Evolutionary conservation across 2,329 filamentous ascomycete species (phyloP), one percentile per base, ranked within the genome.

Genomic region (Colletotrichum siamense): DNA sequence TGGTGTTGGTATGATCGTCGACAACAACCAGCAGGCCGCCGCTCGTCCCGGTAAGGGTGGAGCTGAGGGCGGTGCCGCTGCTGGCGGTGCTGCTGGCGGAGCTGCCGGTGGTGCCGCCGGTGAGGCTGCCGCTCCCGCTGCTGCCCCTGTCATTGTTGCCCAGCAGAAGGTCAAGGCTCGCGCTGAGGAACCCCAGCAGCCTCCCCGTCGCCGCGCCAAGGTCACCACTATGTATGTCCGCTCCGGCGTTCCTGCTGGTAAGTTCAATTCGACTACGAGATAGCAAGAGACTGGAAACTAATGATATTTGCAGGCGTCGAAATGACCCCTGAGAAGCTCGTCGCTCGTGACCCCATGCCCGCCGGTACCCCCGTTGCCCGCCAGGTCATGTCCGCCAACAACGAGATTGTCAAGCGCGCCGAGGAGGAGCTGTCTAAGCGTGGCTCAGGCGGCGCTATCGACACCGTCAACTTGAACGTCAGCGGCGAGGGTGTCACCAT

Each of bases 141-240:
- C 39, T 26, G 22, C 30, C 30, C 30, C 70, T 36, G 70, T 26
- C 24, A 71, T 76, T 16, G 73, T 75, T 36, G 44, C 71, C 13
- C 71, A 75, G 72, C 65, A 75, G 26, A 73, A 76, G 64, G 73
- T 77, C 69, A 76, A 68, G 44, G 75, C 71, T 34, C 76, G 77
- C 52, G 59, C 64, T 18, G 68, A 75, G 2, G 77, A 76, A 28
- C 24, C 68, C 26, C 67, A 74, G 71, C 77, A 73, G 59, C 44
- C 82, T 49, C 83, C 83, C n/a, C 82, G 81, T 70, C 83, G 83
- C 61, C 84, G 85, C 62, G 83, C 85, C 71, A 87, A 86, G 81
- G 85, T 88, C 73, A 88, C 87, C 63, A 87, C 86, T 77, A 88
- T 88, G 86, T 88, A 86, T 75, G 83, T 88, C 72, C 84, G 85